A percentile compares a stretch with the other conserved stretches of the same genome.
Conservation (phyloP, 2,329 filamentous ascomycete species). For the Stachybotrys chlorohalonatus region DNA sequence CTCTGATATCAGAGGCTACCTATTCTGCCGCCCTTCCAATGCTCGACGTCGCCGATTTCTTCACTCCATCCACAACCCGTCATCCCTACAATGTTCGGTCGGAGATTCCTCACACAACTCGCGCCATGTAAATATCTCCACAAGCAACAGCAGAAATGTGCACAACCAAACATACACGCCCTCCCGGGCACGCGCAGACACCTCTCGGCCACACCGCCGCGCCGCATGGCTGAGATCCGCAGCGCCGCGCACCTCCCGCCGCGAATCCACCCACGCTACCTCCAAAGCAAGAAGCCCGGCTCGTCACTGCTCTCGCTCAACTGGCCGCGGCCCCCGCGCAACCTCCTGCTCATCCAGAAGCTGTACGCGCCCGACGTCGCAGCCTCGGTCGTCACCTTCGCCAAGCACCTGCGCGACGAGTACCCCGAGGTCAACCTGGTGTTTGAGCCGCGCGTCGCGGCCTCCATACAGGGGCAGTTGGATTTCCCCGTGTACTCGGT, state of each 20-base stretch:
- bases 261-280: slow-evolving; percentile 24
- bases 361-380: slow-evolving; percentile 45
- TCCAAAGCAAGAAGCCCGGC: slow-evolving; percentile 32
- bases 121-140: background rate
- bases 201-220: slow-evolving; percentile 39
- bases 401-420: slow-evolving; percentile 65
- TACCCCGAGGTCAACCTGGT: slow-evolving; percentile 78
- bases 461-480: slow-evolving; percentile 60
- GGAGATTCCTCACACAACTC: background rate
- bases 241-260: slow-evolving; percentile 23
- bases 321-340: slow-evolving; percentile 45
- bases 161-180: background rate
- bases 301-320: slow-evolving; percentile 47
- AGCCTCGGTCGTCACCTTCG: slow-evolving; percentile 43
- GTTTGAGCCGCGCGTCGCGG: slow-evolving; percentile 69
- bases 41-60: background rate
- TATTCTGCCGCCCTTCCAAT: background rate
- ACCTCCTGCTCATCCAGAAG: slow-evolving; percentile 51
- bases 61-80: background rate
- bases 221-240: slow-evolving; percentile 22
- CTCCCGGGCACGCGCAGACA: slow-evolving; percentile 14
- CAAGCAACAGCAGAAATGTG: background rate
- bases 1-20: background rate
- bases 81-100: background rate
- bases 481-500: slow-evolving; percentile 64